Base-by-base conservation (phyloP, 1,284 basidiomycete species). In the Marasmius fiardii region DNA sequence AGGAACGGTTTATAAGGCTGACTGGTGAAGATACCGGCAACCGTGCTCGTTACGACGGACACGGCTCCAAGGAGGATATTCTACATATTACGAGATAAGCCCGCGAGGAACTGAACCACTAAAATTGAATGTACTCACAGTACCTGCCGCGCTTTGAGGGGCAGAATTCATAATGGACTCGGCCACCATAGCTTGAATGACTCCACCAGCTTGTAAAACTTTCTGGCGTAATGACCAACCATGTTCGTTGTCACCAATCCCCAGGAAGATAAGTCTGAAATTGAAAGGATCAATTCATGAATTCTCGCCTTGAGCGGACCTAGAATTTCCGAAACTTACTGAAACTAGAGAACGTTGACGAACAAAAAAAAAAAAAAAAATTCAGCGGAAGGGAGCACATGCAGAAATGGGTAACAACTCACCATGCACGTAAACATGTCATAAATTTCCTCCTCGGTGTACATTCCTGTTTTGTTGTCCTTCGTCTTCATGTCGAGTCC, bases 401-500 rank as follows among this genome's bases (percentile, higher is more conserved):
- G 33, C 79, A 63, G n/a, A 69, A 69, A 1, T 71, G 65, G 53
- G n/a, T n/a, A n/a, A n/a, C n/a, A n/a, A n/a, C n/a, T n/a, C n/a
- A n/a, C n/a, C n/a, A n/a, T n/a, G n/a, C n/a, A n/a, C n/a, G n/a
- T n/a, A n/a, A 82, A 76, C 74, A 76, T 77, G 20, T 75, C 72
- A 59, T 80, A 83, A 6, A 85, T 61, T 60, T 85, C 78, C 26
- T 79, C 70, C 47, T 79, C 79, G 0, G 80, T 82, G 61, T 78
- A 78, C 18, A 80, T 58, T 0, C 85, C 86, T 3, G 64, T 65
- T 2, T 79, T 77, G 53, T 80, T 81, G 34, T 72, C 69, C 37
- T 73, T 69, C 2, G 80, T 82, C 71, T 88, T 89, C 52, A 88
- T 62, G 3, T 83, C 74, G 18, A 88, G 68, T 0, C 81, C 83